phyloP scores from a whole-genome alignment of 345 rosid genomes.

The Murraya koenigii region DNA sequence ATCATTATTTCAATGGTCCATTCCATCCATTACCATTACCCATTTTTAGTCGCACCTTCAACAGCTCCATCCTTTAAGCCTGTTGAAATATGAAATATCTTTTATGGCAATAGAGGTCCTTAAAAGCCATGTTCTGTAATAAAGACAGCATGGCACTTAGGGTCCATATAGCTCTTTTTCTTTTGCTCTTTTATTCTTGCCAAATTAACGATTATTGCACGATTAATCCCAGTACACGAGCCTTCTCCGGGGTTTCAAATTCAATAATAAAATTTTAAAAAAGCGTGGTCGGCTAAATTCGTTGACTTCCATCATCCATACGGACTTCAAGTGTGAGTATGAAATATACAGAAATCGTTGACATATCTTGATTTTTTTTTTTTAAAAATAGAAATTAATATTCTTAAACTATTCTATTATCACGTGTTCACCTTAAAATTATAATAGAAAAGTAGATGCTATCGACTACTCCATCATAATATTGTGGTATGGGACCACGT shows the following conservation, averaged over 20 bases:
- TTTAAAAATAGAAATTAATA: not conserved
- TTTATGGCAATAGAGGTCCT: not conserved
- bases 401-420: no score
- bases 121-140: not conserved
- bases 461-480: no score
- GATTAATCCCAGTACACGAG: not conserved
- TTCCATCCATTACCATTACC: not conserved
- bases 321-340: not conserved
- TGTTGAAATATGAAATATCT: not conserved
- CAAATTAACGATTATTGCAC: not conserved
- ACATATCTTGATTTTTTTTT: not conserved
- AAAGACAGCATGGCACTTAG: slow-evolving; percentile 8
- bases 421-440: no score
- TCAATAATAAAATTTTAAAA: not conserved
- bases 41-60: not conserved
- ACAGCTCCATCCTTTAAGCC: not conserved
- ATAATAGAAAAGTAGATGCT: not conserved
- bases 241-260: not conserved
- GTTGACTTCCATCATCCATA: not conserved
- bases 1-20: not conserved
- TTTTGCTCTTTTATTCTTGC: not conserved
- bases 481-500: no score
- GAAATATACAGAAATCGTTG: not conserved
- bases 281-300: not conserved
- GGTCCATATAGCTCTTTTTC: not conserved